Percentiles rank a stretch among this genome's conserved stretches.
Conservation (phyloP, 257 asterid species). For the Solanum bulbocastanum region DNA sequence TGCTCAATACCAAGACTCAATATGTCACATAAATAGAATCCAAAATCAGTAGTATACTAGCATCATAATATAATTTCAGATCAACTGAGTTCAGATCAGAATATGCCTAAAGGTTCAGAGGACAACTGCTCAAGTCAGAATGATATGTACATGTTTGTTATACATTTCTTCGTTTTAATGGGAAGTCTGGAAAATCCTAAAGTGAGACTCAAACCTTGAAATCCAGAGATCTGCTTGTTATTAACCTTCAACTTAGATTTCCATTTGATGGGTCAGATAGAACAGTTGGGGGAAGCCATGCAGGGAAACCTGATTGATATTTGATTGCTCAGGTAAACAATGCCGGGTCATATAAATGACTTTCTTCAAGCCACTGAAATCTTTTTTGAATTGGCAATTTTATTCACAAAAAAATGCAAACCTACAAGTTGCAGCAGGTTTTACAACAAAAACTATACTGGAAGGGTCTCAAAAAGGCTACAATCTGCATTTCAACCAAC, state of each 20-base stretch:
- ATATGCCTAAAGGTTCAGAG: not conserved
- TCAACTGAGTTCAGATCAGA: not conserved
- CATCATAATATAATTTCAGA: not conserved
- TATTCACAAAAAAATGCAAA: not conserved
- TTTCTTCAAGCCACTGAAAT: not conserved
- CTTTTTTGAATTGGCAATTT: not conserved
- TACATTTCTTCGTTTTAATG: not conserved
- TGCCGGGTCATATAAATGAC: not conserved
- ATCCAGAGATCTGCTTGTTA: not conserved
- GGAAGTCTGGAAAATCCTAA: not conserved
- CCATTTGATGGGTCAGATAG: not conserved
- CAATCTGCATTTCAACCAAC: not conserved
- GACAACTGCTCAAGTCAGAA: not conserved
- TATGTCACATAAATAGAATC: not conserved
- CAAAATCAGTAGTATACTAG: not conserved
- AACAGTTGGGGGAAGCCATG: not conserved
- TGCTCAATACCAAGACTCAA: slow-evolving; percentile 14
- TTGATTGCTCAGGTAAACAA: not conserved
- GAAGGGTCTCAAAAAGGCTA: not conserved
- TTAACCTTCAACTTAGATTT: not conserved
- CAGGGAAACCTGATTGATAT: not conserved
- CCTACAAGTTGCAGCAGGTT: not conserved
- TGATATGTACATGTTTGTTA: not conserved
- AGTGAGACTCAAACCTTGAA: not conserved
- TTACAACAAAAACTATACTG: not conserved